These are phyloP conservation scores for Diplogelasinospora grovesii DNA, from an alignment of 495 filamentous ascomycete genomes.

Conservation along the genomic window DNA sequence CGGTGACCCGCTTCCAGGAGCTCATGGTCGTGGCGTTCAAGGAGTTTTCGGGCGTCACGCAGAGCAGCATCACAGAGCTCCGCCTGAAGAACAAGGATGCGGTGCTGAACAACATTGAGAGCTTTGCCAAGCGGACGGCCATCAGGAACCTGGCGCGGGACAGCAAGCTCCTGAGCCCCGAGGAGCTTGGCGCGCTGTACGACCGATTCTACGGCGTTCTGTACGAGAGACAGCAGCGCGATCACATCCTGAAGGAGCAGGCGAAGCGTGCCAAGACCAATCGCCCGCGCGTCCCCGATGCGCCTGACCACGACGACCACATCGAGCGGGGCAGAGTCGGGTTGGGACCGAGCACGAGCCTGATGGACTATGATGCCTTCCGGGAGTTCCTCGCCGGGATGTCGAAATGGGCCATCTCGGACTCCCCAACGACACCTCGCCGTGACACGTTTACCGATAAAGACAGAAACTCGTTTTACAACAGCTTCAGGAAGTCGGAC, in stretches of 20 bases:
- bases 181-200: constrained; percentile 83
- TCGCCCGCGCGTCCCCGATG: constrained; percentile 47
- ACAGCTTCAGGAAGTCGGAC: constrained; percentile 38
- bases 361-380: constrained; percentile 97
- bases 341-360: constrained; percentile 74
- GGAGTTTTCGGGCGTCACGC: constrained; percentile 92
- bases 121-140: constrained; percentile 91
- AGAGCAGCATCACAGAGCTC: constrained; percentile 81
- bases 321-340: constrained; percentile 79
- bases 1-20: constrained; percentile 93
- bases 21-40: constrained; percentile 98
- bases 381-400: constrained; percentile 86
- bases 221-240: constrained; percentile 82
- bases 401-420: constrained; percentile 84
- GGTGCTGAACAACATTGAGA: constrained; percentile 90
- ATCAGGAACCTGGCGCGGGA: constrained; percentile 94
- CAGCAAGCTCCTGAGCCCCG: constrained; percentile 76
- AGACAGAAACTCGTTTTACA: constrained; percentile 45
- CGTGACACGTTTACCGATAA: constrained; percentile 49
- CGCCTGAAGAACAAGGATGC: constrained; percentile 87
- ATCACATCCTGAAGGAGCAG: constrained; percentile 67
- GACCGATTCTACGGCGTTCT: constrained; percentile 87
- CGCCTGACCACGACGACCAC: constrained; percentile 31
- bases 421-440: constrained; percentile 53
- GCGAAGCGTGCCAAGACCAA: constrained; percentile 55